phyloP scores from a whole-genome alignment of 1,139 yeast species.

The Debaryomycetaceae sp. region DNA sequence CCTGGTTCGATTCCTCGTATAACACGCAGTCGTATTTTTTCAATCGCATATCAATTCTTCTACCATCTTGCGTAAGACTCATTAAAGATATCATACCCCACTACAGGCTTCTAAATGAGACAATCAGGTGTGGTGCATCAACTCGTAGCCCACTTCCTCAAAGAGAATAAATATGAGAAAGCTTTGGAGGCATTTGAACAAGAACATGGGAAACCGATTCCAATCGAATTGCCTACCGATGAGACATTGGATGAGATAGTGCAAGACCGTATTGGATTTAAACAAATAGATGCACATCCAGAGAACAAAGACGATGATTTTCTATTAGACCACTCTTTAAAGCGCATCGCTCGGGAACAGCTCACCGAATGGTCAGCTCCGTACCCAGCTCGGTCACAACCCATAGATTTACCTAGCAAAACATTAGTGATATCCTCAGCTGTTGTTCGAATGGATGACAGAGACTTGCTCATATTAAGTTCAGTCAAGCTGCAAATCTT shows the following conservation, averaged over 20 bases:
- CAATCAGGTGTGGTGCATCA: conserved; percentile 12
- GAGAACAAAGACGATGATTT: conserved; percentile 6
- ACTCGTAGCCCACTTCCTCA: conserved; percentile 56
- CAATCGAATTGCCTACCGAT: conserved; percentile 12
- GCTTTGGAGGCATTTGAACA: conserved; percentile 48
- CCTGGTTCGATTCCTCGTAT: conserved; percentile 97
- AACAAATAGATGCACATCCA: conserved; percentile 13
- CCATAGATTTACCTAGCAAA: conserved; percentile 9
- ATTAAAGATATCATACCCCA: not conserved
- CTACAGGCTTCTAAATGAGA: not conserved
- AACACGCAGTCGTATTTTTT: conserved; percentile 31
- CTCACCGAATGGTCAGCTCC: conserved; percentile 38
- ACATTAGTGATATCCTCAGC: conserved; percentile 25
- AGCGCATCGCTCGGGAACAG: conserved; percentile 11
- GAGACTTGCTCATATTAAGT: conserved; percentile 17
- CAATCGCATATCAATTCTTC: not conserved
- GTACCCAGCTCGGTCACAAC: conserved; percentile 17
- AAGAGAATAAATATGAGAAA: conserved; percentile 37
- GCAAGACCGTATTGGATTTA: conserved; percentile 44
- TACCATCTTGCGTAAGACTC: not conserved
- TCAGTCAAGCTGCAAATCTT: conserved; percentile 25
- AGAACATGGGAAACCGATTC: conserved; percentile 41
- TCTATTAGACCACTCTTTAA: conserved; percentile 11
- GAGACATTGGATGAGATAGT: conserved; percentile 53
- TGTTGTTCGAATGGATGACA: conserved; percentile 6